These are phyloP conservation scores for Globisporangium cylindrosporum DNA, from an alignment of 352 stramenopile species.

Conservation along the genomic window DNA sequence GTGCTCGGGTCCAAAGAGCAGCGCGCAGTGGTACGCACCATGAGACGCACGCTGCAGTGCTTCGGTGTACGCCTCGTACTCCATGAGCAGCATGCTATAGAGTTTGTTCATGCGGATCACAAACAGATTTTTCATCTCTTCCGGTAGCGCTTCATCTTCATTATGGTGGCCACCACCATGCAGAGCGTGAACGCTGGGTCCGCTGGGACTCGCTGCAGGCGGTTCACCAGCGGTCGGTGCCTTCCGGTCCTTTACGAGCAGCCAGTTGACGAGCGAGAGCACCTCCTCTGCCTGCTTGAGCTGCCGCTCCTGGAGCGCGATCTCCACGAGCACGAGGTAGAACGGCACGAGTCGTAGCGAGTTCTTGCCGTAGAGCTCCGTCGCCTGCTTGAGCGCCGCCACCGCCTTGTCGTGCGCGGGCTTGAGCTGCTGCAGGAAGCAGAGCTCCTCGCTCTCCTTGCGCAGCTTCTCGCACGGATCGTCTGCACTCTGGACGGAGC, in stretches of 20 bases:
- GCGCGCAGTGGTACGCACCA: conserved; percentile 65
- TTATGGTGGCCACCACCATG: neutral
- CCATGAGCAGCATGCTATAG: conserved; percentile 56
- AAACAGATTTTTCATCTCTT: conserved; percentile 62
- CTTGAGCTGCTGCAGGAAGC: conserved; percentile 43
- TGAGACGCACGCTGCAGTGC: conserved; percentile 60
- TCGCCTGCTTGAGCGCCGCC: conserved; percentile 44
- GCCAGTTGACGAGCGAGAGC: conserved; percentile 69
- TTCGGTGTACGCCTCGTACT: conserved; percentile 45
- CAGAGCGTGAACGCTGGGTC: conserved; percentile 12
- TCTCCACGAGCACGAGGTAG: conserved; percentile 65
- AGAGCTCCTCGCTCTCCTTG: conserved; percentile 57
- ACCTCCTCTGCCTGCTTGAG: conserved; percentile 65
- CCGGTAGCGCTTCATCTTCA: conserved; percentile 25
- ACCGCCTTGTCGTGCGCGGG: conserved; percentile 42
- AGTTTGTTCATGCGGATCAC: conserved; percentile 76
- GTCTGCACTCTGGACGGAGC: neutral
- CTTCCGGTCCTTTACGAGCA: conserved; percentile 60
- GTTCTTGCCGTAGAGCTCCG: conserved; percentile 45
- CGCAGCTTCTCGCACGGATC: conserved; percentile 48
- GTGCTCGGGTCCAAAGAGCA: conserved; percentile 70
- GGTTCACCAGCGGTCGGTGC: neutral
- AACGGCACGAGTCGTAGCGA: conserved; percentile 56
- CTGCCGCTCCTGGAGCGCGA: conserved; percentile 54
- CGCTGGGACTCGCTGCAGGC: no score